Evolutionary conservation across 2,329 filamentous ascomycete species (phyloP), one percentile per base, ranked within the genome.

Genomic region (Xylariomycetidae sp.): DNA sequence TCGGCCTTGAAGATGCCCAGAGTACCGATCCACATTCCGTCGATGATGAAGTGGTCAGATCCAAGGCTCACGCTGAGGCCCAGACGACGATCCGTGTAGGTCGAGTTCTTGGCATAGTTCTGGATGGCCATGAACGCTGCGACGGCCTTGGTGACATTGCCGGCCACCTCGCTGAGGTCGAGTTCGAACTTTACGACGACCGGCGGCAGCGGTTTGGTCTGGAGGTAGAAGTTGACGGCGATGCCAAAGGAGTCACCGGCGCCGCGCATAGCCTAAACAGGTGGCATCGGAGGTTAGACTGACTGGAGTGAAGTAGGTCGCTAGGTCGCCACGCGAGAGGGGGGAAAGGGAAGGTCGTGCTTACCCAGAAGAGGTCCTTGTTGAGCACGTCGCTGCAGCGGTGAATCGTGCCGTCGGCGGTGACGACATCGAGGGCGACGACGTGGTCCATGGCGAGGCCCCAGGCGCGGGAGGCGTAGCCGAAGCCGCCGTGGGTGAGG

Each of bases 401-500:
- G 4, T 54, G 38, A 6, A 35, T 30, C 2, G 31, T 33, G 5
- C 57, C 56, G 28, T 55, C 44, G 5, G 54, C 50, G 12, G 68
- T 54, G 1, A 74, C 64, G 1, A 73, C 66, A 19, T 67, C 61
- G 3, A 70, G 52, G n/a, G 53, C 64, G 8, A 64, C 46, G 14
- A 76, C 59, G 16, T 64, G 63, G 38, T 76, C 72, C 28, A 74
- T 55, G 2, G 69, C 59, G 3, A 68, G 52, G 13, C 72, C 72
- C 63, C 68, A 73, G 19, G 63, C 56, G 4, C 72, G 60, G 3
- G 63, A 65, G 9, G 52, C 49, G 28, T 58, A 51, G 2, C 65
- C 66, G 38, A 57, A 68, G 4, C 64, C 67, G 6, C 68, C 68
- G 31, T 70, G 66, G 1, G 64, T 56, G 25, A 63, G 59, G 40